Evolutionary conservation across 2,329 filamentous ascomycete species (phyloP).

Genomic region (Apiospora marii): DNA sequence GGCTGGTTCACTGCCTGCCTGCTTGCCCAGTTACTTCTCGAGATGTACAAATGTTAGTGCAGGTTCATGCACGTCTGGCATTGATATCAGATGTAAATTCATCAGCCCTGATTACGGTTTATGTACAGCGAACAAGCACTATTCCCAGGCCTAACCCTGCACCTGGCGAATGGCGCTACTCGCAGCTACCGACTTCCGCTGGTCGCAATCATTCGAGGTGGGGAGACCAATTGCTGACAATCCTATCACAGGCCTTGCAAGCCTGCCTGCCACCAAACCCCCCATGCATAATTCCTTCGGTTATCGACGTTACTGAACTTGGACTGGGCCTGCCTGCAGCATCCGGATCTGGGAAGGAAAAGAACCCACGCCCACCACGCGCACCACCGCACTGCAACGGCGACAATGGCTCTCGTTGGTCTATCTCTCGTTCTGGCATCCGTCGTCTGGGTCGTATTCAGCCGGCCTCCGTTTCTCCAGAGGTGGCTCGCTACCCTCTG

Average conservation of each 20-base stretch:
- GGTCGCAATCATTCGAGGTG: conserved; percentile 19
- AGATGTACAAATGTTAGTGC: conserved; percentile 1
- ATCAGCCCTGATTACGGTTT: background rate
- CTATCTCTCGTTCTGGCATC: conserved; percentile 70
- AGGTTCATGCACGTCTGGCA: conserved; percentile 12
- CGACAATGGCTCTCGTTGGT: conserved; percentile 65
- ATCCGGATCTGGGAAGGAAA: background rate
- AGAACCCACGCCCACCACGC: conserved; percentile 1
- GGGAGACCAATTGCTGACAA: background rate
- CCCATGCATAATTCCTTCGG: conserved; percentile 19
- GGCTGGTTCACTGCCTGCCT: background rate
- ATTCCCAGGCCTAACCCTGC: conserved; percentile 5
- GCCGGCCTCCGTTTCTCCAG: conserved; percentile 59
- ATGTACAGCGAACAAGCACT: background rate
- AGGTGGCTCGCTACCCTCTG: conserved; percentile 45
- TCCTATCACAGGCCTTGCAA: background rate
- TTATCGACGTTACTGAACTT: conserved; percentile 4
- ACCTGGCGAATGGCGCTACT: background rate
- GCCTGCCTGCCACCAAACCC: background rate
- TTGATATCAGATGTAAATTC: background rate
- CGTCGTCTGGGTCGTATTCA: conserved; percentile 63
- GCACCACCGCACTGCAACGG: conserved; percentile 20
- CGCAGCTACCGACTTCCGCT: background rate
- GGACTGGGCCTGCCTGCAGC: background rate
- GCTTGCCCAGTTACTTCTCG: background rate